A percentile compares a stretch with the other conserved stretches of the same genome.
Conservation (phyloP, 2,329 filamentous ascomycete genomes). For the Macrophomina phaseolina region DNA sequence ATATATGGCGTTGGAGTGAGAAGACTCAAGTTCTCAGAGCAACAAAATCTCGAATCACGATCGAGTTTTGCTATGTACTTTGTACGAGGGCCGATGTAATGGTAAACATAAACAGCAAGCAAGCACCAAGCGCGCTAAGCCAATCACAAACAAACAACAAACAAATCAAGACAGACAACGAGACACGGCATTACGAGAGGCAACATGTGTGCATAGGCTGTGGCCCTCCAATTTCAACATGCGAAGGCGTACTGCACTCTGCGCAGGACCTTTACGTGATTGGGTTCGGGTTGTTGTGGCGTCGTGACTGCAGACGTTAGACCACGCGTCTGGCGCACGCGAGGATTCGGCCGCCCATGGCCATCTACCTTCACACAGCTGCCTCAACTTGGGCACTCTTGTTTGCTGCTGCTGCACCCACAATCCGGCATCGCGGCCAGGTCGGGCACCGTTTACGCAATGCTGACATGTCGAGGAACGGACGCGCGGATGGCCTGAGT, state of each 20-base stretch:
- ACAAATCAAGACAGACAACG: conserved; percentile 21
- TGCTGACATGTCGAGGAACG: not conserved
- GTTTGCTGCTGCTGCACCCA: no score
- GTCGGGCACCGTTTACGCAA: not conserved
- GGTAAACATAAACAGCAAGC: conserved; percentile 24
- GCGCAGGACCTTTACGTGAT: not conserved
- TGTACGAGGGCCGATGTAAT: conserved; percentile 23
- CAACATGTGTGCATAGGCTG: not conserved
- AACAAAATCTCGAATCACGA: conserved; percentile 11
- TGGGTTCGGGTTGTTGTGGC: not conserved
- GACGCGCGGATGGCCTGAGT: not conserved
- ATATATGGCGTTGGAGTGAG: conserved; percentile 16
- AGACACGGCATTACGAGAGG: not conserved
- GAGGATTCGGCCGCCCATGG: no score
- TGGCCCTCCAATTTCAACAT: conserved; percentile 6
- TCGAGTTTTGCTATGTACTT: conserved; percentile 23
- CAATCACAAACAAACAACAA: conserved; percentile 24
- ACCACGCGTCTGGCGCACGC: no score
- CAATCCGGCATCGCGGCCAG: not conserved
- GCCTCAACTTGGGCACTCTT: no score
- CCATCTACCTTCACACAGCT: no score
- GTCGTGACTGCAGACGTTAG: not conserved
- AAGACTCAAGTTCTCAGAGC: not conserved
- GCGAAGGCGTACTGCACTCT: no score
- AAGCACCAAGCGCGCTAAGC: conserved; percentile 7